Evolutionary conservation across 2,329 filamentous ascomycete genomes (phyloP).

Genomic region (Cladosporium austrohemisphaericum): DNA sequence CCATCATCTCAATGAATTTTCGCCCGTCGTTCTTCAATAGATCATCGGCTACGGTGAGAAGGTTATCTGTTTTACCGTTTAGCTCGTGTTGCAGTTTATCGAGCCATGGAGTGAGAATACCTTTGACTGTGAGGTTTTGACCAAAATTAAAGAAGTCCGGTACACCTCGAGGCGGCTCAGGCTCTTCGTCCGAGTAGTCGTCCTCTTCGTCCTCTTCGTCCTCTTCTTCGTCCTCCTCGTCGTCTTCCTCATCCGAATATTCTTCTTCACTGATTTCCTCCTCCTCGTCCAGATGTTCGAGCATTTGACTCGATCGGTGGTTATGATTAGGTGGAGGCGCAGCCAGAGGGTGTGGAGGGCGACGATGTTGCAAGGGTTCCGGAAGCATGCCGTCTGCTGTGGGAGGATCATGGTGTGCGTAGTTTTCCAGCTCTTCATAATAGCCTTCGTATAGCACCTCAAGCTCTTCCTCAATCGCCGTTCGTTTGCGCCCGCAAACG

Average conservation of each 20-base stretch:
- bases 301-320: slow-evolving; percentile 69
- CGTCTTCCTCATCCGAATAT: slow-evolving; percentile 61
- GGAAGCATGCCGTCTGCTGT: slow-evolving; percentile 60
- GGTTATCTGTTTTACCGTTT: slow-evolving; percentile 67
- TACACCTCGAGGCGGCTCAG: slow-evolving; percentile 63
- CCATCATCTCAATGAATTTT: slow-evolving; percentile 99
- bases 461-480: slow-evolving; percentile 94
- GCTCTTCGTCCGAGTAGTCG: slow-evolving; percentile 61
- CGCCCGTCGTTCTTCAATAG: slow-evolving; percentile 98
- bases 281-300: slow-evolving; percentile 60
- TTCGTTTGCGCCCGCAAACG: slow-evolving; percentile 92
- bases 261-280: slow-evolving; percentile 60
- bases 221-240: slow-evolving; percentile 53
- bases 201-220: slow-evolving; percentile 61
- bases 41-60: slow-evolving; percentile 97
- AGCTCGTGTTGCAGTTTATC: slow-evolving; percentile 34
- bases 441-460: slow-evolving; percentile 98
- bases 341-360: slow-evolving; percentile 28
- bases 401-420: slow-evolving; percentile 77
- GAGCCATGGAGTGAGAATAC: slow-evolving; percentile 44
- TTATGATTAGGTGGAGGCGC: slow-evolving; percentile 45
- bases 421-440: slow-evolving; percentile 96
- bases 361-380: slow-evolving; percentile 50
- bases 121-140: slow-evolving; percentile 93
- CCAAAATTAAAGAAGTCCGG: slow-evolving; percentile 96